Evolutionary conservation across 2,329 filamentous ascomycete genomes (phyloP).

Genomic region (Calonectria pauciramosa): DNA sequence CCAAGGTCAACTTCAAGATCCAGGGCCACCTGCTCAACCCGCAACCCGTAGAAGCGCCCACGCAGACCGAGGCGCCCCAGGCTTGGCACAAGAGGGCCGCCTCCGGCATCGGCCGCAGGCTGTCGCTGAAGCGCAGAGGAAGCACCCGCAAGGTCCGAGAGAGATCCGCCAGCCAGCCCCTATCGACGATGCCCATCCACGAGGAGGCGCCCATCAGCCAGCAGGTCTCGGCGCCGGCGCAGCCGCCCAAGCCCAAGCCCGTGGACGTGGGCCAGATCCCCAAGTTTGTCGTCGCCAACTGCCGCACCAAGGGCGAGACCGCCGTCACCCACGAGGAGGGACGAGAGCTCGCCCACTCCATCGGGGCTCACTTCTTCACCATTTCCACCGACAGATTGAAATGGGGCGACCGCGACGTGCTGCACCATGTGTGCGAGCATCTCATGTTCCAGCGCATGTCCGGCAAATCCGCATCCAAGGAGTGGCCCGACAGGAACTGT

Average conservation of each 20-base stretch:
- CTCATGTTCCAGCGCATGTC: not conserved
- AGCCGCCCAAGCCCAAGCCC: not conserved
- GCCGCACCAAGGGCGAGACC: not conserved
- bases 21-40: not conserved
- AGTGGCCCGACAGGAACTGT: not conserved
- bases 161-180: not conserved
- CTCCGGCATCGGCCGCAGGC: not conserved
- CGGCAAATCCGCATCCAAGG: not conserved
- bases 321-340: not conserved
- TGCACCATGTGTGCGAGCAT: not conserved
- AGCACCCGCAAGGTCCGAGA: not conserved
- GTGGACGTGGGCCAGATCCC: not conserved
- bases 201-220: not conserved
- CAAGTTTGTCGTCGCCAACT: not conserved
- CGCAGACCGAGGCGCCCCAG: not conserved
- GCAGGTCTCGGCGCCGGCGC: not conserved
- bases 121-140: not conserved
- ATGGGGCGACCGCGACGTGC: not conserved
- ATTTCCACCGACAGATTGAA: not conserved
- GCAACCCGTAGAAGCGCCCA: not conserved
- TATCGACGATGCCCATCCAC: not conserved
- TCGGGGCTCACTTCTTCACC: not conserved
- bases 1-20: not conserved
- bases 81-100: not conserved
- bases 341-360: not conserved